phyloP scores from a whole-genome alignment of 495 filamentous ascomycete species.

The Penicillium cosmopolitanum region DNA sequence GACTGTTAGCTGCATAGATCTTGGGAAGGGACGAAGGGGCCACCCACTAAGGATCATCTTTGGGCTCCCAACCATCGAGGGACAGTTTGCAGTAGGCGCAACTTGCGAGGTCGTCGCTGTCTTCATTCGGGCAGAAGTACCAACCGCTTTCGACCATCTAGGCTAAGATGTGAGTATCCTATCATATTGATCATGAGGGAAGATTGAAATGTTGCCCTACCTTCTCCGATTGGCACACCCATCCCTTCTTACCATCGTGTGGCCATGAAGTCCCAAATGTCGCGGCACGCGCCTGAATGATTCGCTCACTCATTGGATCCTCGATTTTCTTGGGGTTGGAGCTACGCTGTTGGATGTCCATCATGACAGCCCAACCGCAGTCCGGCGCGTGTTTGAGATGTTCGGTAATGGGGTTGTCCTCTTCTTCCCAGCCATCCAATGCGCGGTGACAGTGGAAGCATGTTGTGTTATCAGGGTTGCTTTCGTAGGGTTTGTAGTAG shows the following conservation, averaged over 20 bases:
- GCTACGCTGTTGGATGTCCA: constrained; percentile 66
- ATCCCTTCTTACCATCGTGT: constrained; percentile 84
- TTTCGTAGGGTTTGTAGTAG: constrained; percentile 75
- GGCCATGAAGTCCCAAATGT: constrained; percentile 85
- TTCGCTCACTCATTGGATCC: constrained; percentile 69
- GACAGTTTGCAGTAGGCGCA: constrained; percentile 87
- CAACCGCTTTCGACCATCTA: constrained; percentile 92
- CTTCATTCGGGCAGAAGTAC: constrained; percentile 84
- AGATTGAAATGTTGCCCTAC: constrained; percentile 43
- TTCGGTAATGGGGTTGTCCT: constrained; percentile 78
- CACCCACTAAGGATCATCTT: constrained; percentile 81
- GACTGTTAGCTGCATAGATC: constrained; percentile 29
- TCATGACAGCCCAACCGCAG: constrained; percentile 88
- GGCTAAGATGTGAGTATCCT: constrained; percentile 15
- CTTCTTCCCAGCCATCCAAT: constrained; percentile 86
- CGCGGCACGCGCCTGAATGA: constrained; percentile 74
- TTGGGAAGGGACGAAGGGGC: constrained; percentile 20
- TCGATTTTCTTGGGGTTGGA: constrained; percentile 66
- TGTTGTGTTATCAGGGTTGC: constrained; percentile 80
- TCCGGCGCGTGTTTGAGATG: constrained; percentile 79
- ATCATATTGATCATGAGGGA: constrained; percentile 14
- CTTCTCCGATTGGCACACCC: constrained; percentile 85
- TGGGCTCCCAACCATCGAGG: constrained; percentile 89
- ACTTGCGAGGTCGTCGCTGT: constrained; percentile 80
- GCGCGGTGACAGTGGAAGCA: constrained; percentile 83